Base-by-base conservation (phyloP, 2,329 filamentous ascomycete genomes). In the Ilyonectria robusta region DNA sequence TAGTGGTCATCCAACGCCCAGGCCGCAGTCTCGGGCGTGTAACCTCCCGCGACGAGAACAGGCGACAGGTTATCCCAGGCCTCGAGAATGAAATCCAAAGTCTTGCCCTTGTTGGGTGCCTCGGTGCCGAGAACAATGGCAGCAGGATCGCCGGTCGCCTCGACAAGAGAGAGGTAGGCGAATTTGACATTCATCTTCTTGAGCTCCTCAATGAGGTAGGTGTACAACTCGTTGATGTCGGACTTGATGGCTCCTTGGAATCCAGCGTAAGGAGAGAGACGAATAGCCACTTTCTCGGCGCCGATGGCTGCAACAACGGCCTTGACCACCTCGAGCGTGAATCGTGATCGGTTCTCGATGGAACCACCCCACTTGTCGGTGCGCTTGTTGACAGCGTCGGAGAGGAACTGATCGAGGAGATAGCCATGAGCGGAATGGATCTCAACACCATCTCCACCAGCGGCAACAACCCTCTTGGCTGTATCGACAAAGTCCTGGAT, bases 381-480 rank as follows among this genome's bases (percentile, higher is more conserved):
- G 26, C 86, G 80, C 57, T 80, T 77, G 46, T 78, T 79, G 7
- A 77, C 62, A 0, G 67, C 67, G 50, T 77, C 73, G 0, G 81
- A 86, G 2, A 87, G 81, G 76, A 91, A 91, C 50, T 89, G 87
- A 58, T 89, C 72, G 7, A 89, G 78, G 2, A 91, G 76, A 70
- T 90, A 91, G 1, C 87, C 86, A 54, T 88, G 87, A 3, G 85
- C 85, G 0, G 70, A 79, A 64, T 84, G 80, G 23, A 81, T 77
- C 69, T 93, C 91, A 62, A 93, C 87, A 7, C 86, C 87, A 73
- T 93, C 91, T 46, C 88, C 88, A 0, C 91, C 91, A 7, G 86
- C 87, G 54, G 84, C 83, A 2, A 92, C 75, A 1, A 90, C 84
- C 21, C 86, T 79, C 68, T 84, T 82, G 2, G 83, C 79, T 1